Evolutionary conservation across 2,329 filamentous ascomycete genomes (phyloP).

Genomic region (Eutypella sp.): DNA sequence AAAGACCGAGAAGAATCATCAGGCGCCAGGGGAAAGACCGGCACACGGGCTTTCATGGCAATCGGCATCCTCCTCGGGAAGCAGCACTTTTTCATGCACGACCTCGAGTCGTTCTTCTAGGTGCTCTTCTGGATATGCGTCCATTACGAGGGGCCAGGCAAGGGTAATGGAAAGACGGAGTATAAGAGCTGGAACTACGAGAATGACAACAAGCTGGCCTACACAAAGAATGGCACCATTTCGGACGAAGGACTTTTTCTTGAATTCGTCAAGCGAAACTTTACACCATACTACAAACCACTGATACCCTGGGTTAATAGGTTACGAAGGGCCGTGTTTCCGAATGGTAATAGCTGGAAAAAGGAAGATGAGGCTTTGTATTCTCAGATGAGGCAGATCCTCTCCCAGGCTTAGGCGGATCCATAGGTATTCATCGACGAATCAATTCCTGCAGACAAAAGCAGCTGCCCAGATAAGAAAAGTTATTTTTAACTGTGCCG

Average conservation of each 20-base stretch:
- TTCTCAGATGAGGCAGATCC: not conserved
- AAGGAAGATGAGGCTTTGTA: not conserved
- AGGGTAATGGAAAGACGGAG: slow-evolving; percentile 4
- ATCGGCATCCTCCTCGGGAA: slow-evolving; percentile 32
- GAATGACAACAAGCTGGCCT: not conserved
- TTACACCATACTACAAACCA: not conserved
- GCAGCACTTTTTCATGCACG: slow-evolving; percentile 34
- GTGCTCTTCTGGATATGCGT: slow-evolving; percentile 34
- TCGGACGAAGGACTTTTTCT: not conserved
- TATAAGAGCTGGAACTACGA: slow-evolving; percentile 1
- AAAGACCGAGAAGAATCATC: slow-evolving; percentile 22
- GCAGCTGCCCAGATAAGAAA: too few species aligned
- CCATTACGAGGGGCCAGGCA: slow-evolving; percentile 25
- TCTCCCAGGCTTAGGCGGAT: not conserved
- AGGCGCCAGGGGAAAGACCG: slow-evolving; percentile 31
- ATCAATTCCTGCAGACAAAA: too few species aligned
- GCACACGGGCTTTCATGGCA: slow-evolving; percentile 34
- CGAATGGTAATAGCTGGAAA: not conserved
- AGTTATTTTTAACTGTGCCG: too few species aligned
- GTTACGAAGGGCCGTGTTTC: not conserved
- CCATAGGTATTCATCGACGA: too few species aligned
- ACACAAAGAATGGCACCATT: not conserved
- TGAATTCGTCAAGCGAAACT: not conserved
- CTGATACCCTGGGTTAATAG: not conserved
- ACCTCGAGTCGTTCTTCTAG: slow-evolving; percentile 39